These are phyloP conservation scores for Acanthamoeba quina DNA, from an alignment of 208 protist genomes.

Conservation along the genomic window DNA sequence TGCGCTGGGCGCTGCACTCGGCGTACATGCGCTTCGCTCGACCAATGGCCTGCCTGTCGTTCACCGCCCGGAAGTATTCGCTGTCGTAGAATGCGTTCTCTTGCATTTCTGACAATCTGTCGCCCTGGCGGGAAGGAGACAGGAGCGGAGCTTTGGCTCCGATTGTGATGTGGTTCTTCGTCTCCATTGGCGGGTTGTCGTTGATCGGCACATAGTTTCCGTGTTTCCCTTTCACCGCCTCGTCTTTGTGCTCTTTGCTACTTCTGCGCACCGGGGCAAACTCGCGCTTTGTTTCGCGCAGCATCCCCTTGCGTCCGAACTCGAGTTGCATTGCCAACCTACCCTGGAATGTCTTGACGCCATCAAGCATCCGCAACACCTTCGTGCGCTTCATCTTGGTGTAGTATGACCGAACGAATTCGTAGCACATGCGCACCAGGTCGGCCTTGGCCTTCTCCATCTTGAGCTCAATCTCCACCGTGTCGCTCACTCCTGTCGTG, in stretches of 20 bases:
- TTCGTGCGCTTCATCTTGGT: background rate
- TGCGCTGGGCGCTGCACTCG: background rate
- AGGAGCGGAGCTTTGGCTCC: no score
- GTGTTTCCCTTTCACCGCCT: no score
- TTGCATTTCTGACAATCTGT: no score
- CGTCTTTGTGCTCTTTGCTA: no score
- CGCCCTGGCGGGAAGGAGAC: no score
- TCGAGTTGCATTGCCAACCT: background rate
- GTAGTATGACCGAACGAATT: slow-evolving; percentile 32
- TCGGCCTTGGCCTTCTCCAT: slow-evolving; percentile 62
- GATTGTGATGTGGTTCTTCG: no score
- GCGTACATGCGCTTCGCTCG: background rate
- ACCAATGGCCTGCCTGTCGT: background rate
- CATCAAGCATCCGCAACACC: slow-evolving; percentile 8
- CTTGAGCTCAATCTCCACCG: slow-evolving; percentile 62
- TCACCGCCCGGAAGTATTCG: slow-evolving; percentile 1
- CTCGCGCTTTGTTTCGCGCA: background rate
- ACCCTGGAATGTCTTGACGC: background rate
- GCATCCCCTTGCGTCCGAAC: background rate
- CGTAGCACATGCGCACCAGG: slow-evolving; percentile 48
- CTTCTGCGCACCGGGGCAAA: no score
- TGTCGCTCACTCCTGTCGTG: slow-evolving; percentile 15
- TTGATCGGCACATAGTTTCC: no score
- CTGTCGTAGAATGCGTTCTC: slow-evolving; percentile 1
- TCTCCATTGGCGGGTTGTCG: no score